phyloP scores from a whole-genome alignment of 371 early-diverging fungal species.

The Agmasoma carcini region DNA sequence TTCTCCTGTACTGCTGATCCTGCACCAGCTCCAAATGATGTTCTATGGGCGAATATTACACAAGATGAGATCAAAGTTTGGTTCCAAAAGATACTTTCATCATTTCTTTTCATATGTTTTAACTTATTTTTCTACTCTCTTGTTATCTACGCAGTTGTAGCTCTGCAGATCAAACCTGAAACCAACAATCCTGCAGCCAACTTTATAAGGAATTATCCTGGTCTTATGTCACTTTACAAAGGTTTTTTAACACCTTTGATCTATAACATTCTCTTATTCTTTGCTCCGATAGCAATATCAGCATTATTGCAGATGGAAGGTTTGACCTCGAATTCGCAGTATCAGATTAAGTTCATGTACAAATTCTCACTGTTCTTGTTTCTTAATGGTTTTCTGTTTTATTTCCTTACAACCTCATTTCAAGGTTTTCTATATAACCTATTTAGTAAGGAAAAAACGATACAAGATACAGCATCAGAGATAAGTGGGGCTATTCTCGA shows the following conservation, averaged over 20 bases:
- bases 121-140: constrained; percentile 43
- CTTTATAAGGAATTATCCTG: constrained; percentile 19
- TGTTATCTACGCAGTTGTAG: constrained; percentile 21
- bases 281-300: constrained; percentile 45
- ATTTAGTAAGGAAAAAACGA: constrained; percentile 2
- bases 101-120: constrained; percentile 44
- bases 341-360: constrained; percentile 47
- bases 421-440: constrained; percentile 23
- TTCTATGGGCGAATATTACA: constrained; percentile 50
- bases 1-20: constrained; percentile 42
- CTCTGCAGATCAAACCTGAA: constrained; percentile 4
- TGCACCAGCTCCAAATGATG: constrained; percentile 53
- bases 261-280: constrained; percentile 40
- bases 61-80: constrained; percentile 23
- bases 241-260: constrained; percentile 51
- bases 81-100: constrained; percentile 31
- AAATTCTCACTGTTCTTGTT: constrained; percentile 51
- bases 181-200: constrained; percentile 12
- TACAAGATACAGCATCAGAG: constrained; percentile 10
- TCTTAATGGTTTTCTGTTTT: constrained; percentile 52
- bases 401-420: constrained; percentile 46
- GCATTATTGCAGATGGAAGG: constrained; percentile 45
- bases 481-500: constrained; percentile 30
- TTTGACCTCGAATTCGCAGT: constrained; percentile 34
- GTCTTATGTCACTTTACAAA: constrained; percentile 28